phyloP scores from a whole-genome alignment of 306 rosid genomes.

The Vigna reflexopilosa region DNA sequence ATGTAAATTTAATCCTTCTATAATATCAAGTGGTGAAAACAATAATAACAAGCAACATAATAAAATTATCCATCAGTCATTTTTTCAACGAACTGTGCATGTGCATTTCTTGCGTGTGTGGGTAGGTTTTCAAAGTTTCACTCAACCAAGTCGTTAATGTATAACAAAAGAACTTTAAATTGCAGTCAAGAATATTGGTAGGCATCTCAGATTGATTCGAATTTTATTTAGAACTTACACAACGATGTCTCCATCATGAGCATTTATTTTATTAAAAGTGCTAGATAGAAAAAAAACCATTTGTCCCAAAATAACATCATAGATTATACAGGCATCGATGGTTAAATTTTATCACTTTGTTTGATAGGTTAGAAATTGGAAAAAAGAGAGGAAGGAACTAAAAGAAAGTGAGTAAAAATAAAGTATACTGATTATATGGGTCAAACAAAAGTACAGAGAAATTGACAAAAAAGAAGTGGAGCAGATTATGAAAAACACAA shows the following conservation, averaged over 20 bases:
- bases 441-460: too few relatives aligned
- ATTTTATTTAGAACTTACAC: neutral
- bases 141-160: neutral
- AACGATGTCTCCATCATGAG: neutral
- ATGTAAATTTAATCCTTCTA: neutral
- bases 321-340: neutral
- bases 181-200: neutral
- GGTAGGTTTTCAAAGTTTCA: neutral
- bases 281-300: neutral
- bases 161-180: neutral
- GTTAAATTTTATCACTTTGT: neutral
- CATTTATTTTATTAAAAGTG: neutral
- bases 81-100: neutral
- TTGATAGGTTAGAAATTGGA: too few relatives aligned
- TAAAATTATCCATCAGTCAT: neutral
- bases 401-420: too few relatives aligned
- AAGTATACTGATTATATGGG: too few relatives aligned
- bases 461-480: too few relatives aligned
- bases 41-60: neutral
- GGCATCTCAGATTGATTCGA: too few relatives aligned
- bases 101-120: neutral
- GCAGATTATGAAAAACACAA: too few relatives aligned
- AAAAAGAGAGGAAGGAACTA: too few relatives aligned
- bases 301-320: neutral
- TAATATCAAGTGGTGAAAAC: neutral